These are phyloP conservation scores for Aspergillus pseudonomiae DNA, from an alignment of 2,329 filamentous ascomycete genomes.

Conservation along the genomic window DNA sequence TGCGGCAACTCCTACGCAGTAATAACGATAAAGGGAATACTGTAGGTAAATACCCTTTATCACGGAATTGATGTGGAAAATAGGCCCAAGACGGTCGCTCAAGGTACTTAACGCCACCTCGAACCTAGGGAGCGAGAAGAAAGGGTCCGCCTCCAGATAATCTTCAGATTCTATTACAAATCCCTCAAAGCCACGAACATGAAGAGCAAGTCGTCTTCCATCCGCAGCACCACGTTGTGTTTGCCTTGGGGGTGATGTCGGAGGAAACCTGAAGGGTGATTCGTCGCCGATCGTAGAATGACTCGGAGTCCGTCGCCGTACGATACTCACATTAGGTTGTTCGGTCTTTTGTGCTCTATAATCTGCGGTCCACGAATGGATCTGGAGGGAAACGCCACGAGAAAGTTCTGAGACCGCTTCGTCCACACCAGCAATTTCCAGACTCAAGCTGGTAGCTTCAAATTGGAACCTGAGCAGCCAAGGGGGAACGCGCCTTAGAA, in stretches of 20 bases:
- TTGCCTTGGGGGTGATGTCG: conserved; percentile 51
- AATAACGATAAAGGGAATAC: conserved; percentile 93
- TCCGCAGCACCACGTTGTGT: conserved; percentile 60
- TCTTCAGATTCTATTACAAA: conserved; percentile 89
- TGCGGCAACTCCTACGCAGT: conserved; percentile 79
- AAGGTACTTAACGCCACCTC: conserved; percentile 83
- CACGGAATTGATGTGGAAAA: conserved; percentile 84
- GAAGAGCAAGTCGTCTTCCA: conserved; percentile 77
- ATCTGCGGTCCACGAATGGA: conserved; percentile 85
- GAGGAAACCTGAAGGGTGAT: conserved; percentile 55
- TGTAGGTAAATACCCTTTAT: conserved; percentile 78
- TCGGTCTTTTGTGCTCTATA: conserved; percentile 83
- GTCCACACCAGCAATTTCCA: conserved; percentile 89
- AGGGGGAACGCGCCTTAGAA: conserved; percentile 75
- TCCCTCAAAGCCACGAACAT: conserved; percentile 81
- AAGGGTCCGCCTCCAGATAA: conserved; percentile 81
- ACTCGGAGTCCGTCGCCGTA: conserved; percentile 74
- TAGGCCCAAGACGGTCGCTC: conserved; percentile 82
- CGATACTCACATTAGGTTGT: conserved; percentile 42
- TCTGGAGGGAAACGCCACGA: conserved; percentile 79
- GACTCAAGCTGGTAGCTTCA: conserved; percentile 83
- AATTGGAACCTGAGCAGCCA: conserved; percentile 86
- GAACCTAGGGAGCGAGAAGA: conserved; percentile 81
- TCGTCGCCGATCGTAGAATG: conserved; percentile 70
- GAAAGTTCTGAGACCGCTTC: conserved; percentile 78